A percentile compares a stretch with the other conserved stretches of the same genome.
These are phyloP conservation scores for Sugiyamaella smithiae DNA, from an alignment of 805 yeast genomes.

Conservation along the genomic window DNA sequence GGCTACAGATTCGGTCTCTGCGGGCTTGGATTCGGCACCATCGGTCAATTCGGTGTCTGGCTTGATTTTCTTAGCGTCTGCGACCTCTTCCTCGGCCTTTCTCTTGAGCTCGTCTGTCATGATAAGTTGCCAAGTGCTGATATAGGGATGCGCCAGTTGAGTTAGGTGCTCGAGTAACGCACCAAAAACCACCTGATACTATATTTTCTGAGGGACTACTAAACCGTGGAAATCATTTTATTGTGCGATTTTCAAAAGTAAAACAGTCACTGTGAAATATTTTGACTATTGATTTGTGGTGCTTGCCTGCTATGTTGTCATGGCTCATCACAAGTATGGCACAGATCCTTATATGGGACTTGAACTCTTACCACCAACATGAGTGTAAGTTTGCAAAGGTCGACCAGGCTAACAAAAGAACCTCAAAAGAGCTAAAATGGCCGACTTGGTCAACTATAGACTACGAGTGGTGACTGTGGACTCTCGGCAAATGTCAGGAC, in stretches of 20 bases:
- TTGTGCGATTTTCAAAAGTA: no score
- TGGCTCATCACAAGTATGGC: no score
- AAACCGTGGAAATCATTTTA: no score
- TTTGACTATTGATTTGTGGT: no score
- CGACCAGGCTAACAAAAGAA: no score
- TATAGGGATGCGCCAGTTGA: no score
- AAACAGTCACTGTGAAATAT: no score
- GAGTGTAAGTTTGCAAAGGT: slow-evolving; percentile 1
- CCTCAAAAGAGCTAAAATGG: slow-evolving; percentile 47
- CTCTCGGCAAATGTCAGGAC: slow-evolving; percentile 74
- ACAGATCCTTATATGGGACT: slow-evolving; percentile 3
- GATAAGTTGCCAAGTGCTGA: slow-evolving; percentile 15
- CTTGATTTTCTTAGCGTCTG: slow-evolving; percentile 14
- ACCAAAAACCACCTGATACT: background rate
- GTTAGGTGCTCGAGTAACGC: no score
- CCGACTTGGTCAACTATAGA: slow-evolving; percentile 71
- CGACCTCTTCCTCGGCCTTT: slow-evolving; percentile 23
- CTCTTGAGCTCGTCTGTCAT: slow-evolving; percentile 24
- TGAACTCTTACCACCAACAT: background rate
- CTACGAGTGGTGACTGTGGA: slow-evolving; percentile 75
- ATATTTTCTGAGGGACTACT: background rate
- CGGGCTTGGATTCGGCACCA: no score
- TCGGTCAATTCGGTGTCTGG: slow-evolving; percentile 10
- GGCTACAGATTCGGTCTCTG: background rate
- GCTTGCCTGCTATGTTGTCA: no score